Evolutionary conservation across 2,329 filamentous ascomycete genomes (phyloP), one percentile per base, ranked within the genome.

Genomic region (Trichoderma hamatum): DNA sequence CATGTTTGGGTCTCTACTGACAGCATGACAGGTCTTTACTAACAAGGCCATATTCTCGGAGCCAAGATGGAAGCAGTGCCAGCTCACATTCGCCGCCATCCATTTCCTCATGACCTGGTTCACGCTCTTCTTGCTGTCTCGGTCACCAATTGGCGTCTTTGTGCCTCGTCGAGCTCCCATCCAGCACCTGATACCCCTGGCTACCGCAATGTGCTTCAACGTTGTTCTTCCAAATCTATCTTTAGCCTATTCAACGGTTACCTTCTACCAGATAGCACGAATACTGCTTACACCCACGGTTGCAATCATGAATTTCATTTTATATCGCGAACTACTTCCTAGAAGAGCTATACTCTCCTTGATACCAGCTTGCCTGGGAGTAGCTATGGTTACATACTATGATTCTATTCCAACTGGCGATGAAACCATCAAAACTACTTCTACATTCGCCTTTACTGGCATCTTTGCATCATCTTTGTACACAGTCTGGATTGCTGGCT

Each of bases 1-100:
- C 13, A 52, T 24, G 28, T 46, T 72, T 74, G 71, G 24, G n/a
- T 24, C 36, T 3, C 14, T 64, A 11, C 69, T 74, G 65, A 73
- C 68, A 68, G 32, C 56, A 72, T 65, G 56, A 19, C 32, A 46
- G 88, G 87, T 92, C 74, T 91, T 91, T 76, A 89, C 87, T 52
- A 91, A 91, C 80, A 91, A 91, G 78, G 85, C 85, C 71, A 90
- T 92, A 77, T 91, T 91, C 80, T 86, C 85, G 28, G 86, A 90
- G 71, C 85, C 85, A 19, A 84, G 83, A 16, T 82, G 90, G 74
- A 88, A 87, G 75, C 82, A 88, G 34, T 85, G 84, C 70, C 89
- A 91, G 77, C 84, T 90, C 62, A 85, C 86, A 43, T 92, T 92
- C 74, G 89, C 89, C 60, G 82, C 86, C 66, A 90, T 91, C 78